Evolutionary conservation across 306 rosid species (phyloP).

Genomic region (Cucurbita pepo): DNA sequence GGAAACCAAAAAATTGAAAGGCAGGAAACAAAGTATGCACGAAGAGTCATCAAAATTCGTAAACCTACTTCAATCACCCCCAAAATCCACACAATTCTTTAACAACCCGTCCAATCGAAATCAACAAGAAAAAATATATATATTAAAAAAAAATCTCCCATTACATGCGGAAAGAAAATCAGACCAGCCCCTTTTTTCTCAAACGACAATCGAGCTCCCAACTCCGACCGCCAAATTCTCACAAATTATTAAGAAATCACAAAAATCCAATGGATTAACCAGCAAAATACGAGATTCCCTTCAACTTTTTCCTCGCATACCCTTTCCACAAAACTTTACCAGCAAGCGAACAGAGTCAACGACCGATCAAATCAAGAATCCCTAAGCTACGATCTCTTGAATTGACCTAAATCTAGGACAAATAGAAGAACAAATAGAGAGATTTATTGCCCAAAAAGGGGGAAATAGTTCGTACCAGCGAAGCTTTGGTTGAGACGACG

Average conservation of each 20-base stretch:
- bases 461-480: neutral
- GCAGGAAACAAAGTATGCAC: neutral
- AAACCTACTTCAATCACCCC: neutral
- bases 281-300: neutral
- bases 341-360: neutral
- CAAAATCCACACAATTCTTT: neutral
- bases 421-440: neutral
- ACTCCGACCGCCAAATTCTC: neutral
- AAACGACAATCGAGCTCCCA: neutral
- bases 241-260: neutral
- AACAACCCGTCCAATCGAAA: neutral
- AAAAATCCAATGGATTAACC: neutral
- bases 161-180: neutral
- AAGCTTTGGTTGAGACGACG: conserved; percentile 2
- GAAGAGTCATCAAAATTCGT: neutral
- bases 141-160: neutral
- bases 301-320: neutral
- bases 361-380: neutral
- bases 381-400: neutral
- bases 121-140: neutral
- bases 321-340: neutral
- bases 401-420: neutral
- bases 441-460: neutral
- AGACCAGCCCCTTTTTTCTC: neutral
- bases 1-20: neutral